Evolutionary conservation across 1,284 basidiomycete genomes (phyloP).

Genomic region (Malassezia nana): DNA sequence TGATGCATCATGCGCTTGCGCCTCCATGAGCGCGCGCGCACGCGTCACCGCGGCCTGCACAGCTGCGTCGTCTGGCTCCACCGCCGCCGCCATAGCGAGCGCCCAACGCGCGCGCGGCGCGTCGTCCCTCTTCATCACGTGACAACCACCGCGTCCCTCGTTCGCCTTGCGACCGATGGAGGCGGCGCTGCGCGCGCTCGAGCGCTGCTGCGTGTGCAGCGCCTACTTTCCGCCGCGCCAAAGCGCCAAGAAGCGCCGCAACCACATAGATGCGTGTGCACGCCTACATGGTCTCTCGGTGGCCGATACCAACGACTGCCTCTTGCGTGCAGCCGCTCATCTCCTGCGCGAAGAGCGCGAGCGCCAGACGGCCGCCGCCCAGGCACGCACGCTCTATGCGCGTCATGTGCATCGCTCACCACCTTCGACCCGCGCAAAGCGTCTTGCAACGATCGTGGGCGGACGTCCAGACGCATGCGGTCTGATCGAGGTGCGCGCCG

Average conservation of each 20-base stretch:
- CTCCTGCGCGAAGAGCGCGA: not conserved
- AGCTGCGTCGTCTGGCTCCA: not conserved
- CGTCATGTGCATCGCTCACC: not conserved
- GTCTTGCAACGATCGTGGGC: not conserved
- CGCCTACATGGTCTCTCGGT: not conserved
- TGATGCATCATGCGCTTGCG: not conserved
- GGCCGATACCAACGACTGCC: not conserved
- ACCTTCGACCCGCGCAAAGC: not conserved
- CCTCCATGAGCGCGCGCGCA: not conserved
- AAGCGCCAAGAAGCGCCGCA: slow-evolving; percentile 3
- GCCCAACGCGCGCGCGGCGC: not conserved
- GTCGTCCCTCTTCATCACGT: not conserved
- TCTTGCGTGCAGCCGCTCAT: not conserved
- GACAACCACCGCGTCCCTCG: not conserved
- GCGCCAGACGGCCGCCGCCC: not conserved
- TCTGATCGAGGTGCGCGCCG: not conserved
- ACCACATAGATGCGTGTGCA: slow-evolving; percentile 10
- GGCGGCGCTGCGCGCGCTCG: slow-evolving; percentile 2
- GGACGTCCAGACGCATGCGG: not conserved
- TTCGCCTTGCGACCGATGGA: not conserved
- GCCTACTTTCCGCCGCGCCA: slow-evolving; percentile 3
- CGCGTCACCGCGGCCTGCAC: not conserved
- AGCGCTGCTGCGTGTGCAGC: slow-evolving; percentile 7
- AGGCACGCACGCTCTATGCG: not conserved
- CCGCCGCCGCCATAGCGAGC: not conserved